Base-by-base conservation (phyloP, 192 early-diverging fungal species). In the Backusella sp. region DNA sequence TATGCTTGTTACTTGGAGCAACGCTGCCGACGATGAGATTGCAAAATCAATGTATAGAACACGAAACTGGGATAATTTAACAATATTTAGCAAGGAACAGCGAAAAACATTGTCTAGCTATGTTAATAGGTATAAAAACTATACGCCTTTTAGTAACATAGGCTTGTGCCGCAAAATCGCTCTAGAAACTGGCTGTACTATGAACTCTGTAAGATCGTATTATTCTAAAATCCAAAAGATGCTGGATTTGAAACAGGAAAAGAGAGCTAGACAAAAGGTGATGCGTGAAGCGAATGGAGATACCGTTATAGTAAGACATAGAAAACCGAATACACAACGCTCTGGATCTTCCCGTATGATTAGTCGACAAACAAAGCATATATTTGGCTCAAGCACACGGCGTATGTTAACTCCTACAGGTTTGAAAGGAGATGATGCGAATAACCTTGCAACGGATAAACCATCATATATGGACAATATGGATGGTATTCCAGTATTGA, bases 31-130 rank as follows among this genome's bases (percentile, higher is more conserved):
- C 9, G 32, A 52, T 2, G 32, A 49, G 17, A 34, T 34, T 12
- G 15, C 30, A 32, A 72, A 32, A 11, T 15, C 44, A 6, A 35
- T 72, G 46, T 34, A 28, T 35, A 34, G 5, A 36, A 17, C 11
- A 9, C 71, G 39, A 30, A 77, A 77, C 32, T 77, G 76, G 76
- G 56, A 56, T 26, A 67, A 9, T 34, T 35, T n/a, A 17, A 34
- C 23, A 34, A 26, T 59, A 30, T 46, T 70, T 44, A 44, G 62
- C 21, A 14, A 26, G 15, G 17, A 49, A 11, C 76, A 77, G 34
- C 21, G 62, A 35, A 65, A 35, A 8, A 36, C n/a, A 9, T 12
- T 77, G 17, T 36, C 56, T 19, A 36, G 4, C 0, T 62, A 72
- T 12, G 21, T 77, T 39, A 71, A 77, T 36, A 44, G 23, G 11